Conservation (phyloP, 2,329 filamentous ascomycete genomes). For the Curvularia verruculosa region DNA sequence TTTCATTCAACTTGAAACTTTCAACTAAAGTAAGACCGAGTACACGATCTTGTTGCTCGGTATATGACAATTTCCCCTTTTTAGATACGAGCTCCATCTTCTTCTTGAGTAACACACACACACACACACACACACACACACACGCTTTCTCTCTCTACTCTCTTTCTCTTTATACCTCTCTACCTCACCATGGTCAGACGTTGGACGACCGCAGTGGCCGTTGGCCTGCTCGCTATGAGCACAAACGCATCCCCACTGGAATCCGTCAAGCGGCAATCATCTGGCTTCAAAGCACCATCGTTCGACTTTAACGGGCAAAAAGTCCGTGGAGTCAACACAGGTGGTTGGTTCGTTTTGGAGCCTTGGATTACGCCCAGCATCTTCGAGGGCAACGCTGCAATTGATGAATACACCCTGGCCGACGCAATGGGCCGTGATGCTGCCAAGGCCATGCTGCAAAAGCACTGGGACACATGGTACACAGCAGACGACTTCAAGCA, state of each 20-base stretch:
- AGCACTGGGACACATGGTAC: constrained; percentile 67
- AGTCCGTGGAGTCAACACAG: constrained; percentile 69
- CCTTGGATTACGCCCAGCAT: constrained; percentile 69
- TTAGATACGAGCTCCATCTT: constrained; percentile 18
- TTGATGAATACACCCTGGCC: constrained; percentile 64
- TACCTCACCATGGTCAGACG: constrained; percentile 35
- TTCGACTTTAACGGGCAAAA: constrained; percentile 62
- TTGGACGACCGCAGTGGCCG: constrained; percentile 30
- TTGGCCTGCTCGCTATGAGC: constrained; percentile 41
- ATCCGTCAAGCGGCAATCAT: constrained; percentile 26
- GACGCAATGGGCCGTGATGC: constrained; percentile 57
- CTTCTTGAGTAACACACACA: constrained; percentile 17
- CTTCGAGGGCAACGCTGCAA: constrained; percentile 60
- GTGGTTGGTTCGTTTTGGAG: constrained; percentile 69
- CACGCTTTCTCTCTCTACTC: too few relatives aligned
- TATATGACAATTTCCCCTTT: constrained; percentile 3
- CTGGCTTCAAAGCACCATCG: constrained; percentile 34
- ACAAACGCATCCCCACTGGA: constrained; percentile 41
- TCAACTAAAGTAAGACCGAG: not conserved
- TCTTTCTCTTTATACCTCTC: too few relatives aligned
- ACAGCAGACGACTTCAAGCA: constrained; percentile 61
- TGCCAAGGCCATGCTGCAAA: constrained; percentile 55
- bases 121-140: too few relatives aligned
- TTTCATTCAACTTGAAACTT: constrained; percentile 12
- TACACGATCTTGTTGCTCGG: not conserved